Evolutionary conservation across 2,329 filamentous ascomycete species (phyloP), one percentile per base, ranked within the genome.

Genomic region (Dichotomopilus funicola): DNA sequence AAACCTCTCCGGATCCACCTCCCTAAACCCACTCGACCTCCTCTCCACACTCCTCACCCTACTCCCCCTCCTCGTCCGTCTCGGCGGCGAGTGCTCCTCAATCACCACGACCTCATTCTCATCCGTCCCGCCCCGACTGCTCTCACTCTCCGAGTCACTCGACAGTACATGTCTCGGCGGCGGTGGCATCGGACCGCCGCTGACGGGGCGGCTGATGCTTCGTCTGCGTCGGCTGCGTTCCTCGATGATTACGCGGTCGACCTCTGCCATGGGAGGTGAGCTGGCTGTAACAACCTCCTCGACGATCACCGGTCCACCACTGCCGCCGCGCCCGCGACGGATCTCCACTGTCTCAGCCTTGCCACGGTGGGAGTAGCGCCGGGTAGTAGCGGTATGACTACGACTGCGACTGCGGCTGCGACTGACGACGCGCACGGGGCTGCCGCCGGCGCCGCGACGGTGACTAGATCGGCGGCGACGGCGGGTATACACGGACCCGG

Each of bases 41-140:
- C 67, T 57, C 61, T 65, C 61, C 48, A 61, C 61, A 47, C 64
- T 65, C 49, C 61, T 60, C 57, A 62, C 59, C 52, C 63, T 61
- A 40, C 59, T 59, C 37, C 59, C 58, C 41, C 58, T 57, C 53
- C 61, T 27, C 19, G 19, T 58, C 49, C 62, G 62, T 40, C 61
- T 51, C 54, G 62, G 56, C 49, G 66, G 65, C 11, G 59, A 64
- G 13, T 65, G 62, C 62, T 71, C 68, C 62, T 71, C 69, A 51
- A 70, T 67, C 27, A 71, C 69, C 3, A 71, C 66, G 8, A 70
- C 64, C 64, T 71, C 68, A 36, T 70, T 67, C 2, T 67, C 65
- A 13, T 51, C 49, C 12, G 44, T 19, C 6, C 38, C 49, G 3
- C 38, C 46, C 7, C 57, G 58, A 9, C 58, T 61, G n/a, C 56